Evolutionary conservation across 108 stramenopile genomes (phyloP), one percentile per base, ranked within the genome.

Genomic region (Pseudonitzschia multiseries): DNA sequence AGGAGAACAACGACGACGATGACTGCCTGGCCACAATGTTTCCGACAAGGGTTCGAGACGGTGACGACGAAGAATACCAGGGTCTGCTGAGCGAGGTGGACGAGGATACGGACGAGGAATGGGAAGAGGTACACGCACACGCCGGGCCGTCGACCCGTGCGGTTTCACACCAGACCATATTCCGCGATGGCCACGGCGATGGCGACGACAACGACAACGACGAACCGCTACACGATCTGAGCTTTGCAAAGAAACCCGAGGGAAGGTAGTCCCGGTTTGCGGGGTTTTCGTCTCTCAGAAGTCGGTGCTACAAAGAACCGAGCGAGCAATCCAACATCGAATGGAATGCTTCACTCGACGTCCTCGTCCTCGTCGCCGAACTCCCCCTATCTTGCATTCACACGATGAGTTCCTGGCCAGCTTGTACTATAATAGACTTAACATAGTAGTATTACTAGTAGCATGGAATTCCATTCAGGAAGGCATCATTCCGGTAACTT

Each of bases 11-110:
- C 22, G 71, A 71, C 57, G 68, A 69, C 28, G 44, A 48, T 21
- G 66, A 67, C 26, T 67, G 66, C 66, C 46, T 67, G 20, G 17
- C 44, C 8, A 22, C 27, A 44, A 48, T 67, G 66, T 67, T 46
- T 40, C 69, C 75, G 8, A 69, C 66, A 24, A 59, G 53, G 31
- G 15, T 56, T 14, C 50, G 64, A 15, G 72, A 73, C 48, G 57
- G 42, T 8, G 74, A 80, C 4, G 71, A 71, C 33, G 80, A 81
- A 57, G 75, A 73, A 50, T 73, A 76, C 56, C 74, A 71, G 67
- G 44, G 46, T 50, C 69, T 81, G 57, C 32, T 78, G 53, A 63
- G 60, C 51, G 80, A 81, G 57, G 28, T 69, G 43, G 81, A 81
- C 63, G 74, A 74, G 41, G 68, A 59, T 26, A 24, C 24, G 15